These are phyloP conservation scores for Diaporthe sp. DNA, from an alignment of 2,329 filamentous ascomycete genomes.

Conservation along the genomic window DNA sequence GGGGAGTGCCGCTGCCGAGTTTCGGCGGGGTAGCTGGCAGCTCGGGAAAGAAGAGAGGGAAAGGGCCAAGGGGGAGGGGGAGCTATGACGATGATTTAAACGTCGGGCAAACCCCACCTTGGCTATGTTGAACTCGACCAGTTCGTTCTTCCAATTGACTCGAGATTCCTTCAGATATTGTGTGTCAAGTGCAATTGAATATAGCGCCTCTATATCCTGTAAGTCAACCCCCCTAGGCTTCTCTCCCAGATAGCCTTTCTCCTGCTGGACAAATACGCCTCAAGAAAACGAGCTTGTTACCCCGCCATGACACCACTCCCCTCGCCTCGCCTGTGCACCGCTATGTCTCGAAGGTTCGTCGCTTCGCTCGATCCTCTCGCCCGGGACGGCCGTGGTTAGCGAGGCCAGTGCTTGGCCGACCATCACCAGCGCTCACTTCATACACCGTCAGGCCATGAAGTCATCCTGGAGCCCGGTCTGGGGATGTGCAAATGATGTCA, in stretches of 20 bases:
- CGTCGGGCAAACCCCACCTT: conserved; percentile 35
- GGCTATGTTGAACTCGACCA: too few relatives aligned
- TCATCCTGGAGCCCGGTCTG: conserved; percentile 23
- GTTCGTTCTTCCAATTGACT: neutral
- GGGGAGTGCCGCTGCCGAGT: conserved; percentile 14
- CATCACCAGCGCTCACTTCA: neutral
- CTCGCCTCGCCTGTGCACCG: conserved; percentile 3
- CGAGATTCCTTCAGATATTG: neutral
- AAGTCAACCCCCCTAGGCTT: neutral
- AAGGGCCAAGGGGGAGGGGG: neutral
- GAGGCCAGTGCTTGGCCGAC: conserved; percentile 12
- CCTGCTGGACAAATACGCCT: neutral
- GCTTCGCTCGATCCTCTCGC: conserved; percentile 14
- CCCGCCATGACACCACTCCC: conserved; percentile 30
- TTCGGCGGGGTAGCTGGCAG: conserved; percentile 35
- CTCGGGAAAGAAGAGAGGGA: conserved; percentile 32
- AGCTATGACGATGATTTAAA: conserved; percentile 40
- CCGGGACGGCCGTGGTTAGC: neutral
- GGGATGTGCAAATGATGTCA: conserved; percentile 34
- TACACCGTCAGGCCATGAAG: conserved; percentile 24
- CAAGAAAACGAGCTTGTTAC: neutral
- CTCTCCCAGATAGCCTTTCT: neutral
- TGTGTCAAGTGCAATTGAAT: conserved; percentile 1
- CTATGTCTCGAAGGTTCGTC: neutral
- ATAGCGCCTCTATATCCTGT: neutral